Base-by-base conservation (phyloP, 2,329 filamentous ascomycete genomes). In the Geoglossum cookeanum region DNA sequence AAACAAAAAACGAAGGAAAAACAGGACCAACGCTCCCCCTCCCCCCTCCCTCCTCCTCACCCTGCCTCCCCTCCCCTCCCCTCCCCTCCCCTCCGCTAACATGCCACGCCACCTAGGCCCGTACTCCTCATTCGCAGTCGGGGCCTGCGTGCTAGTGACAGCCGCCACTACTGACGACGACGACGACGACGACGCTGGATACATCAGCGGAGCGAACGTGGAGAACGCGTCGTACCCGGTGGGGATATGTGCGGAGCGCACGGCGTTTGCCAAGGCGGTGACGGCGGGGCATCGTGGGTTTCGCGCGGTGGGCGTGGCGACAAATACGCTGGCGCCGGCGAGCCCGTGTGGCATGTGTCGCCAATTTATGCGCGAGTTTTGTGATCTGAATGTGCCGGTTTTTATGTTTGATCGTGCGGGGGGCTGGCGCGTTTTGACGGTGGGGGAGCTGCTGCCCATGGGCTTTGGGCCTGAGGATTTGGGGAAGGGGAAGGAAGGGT, bases 191-290 rank as follows among this genome's bases (percentile, higher is more conserved):
- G 33, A 11, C 6, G 33, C 76, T 2, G 61, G 63, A 58, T 80
- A 76, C 63, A 75, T 89, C 58, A 74, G 78, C 51, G 92, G 92
- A 57, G 89, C 87, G 61, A 95, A 95, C 67, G 81, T 97, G 60
- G 92, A 98, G 72, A 96, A 97, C 68, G 90, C 88, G 1, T 75
- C 85, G 32, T 97, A 94, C 68, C 91, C 92, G 0, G 90, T 96
- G 4, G 88, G 88, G n/a, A 94, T 87, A 2, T 97, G 92, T 69
- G 92, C 92, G 13, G 92, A 98, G 76, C 77, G 91, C 59, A 87
- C 91, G n/a, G 89, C 87, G 1, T 76, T 97, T 62, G 85, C 80
- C 6, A 88, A 82, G 44, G 91, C 91, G 27, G 79, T 96, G 58
- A 69, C 71, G 32, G 70, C 69, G 29, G 74, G 69, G n/a, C 70